phyloP scores from a whole-genome alignment of 140 eudicot genomes.

The Oenanthe javanica region DNA sequence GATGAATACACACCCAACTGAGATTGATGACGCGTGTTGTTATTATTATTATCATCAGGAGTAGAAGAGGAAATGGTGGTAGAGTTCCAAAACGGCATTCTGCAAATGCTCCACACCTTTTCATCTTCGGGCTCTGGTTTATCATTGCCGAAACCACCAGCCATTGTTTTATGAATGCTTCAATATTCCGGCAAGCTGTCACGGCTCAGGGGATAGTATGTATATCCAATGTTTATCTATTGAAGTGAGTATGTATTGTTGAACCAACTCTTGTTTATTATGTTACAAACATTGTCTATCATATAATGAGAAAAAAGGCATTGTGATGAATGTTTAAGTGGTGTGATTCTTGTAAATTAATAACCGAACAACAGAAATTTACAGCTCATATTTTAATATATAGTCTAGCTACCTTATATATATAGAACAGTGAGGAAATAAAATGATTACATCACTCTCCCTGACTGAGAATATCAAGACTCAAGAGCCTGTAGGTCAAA shows the following conservation, averaged over 20 bases:
- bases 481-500: neutral
- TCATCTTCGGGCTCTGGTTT: conserved; percentile 13
- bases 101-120: conserved; percentile 31
- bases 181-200: neutral
- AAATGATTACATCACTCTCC: neutral
- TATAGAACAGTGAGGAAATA: neutral
- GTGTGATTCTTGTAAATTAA: neutral
- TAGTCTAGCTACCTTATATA: neutral
- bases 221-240: neutral
- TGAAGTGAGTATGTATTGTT: no score
- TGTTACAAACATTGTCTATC: neutral
- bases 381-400: neutral
- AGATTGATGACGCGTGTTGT: neutral
- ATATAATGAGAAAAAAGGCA: neutral
- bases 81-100: conserved; percentile 25
- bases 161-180: neutral
- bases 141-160: conserved; percentile 2
- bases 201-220: neutral
- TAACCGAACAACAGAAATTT: neutral
- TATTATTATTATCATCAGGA: neutral
- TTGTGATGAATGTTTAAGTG: neutral
- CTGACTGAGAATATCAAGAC: conserved; percentile 1
- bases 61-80: conserved; percentile 12
- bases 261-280: neutral
- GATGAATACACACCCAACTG: neutral